Base-by-base conservation (phyloP, 129 eudicot genomes). In the Artemisia tridentata region DNA sequence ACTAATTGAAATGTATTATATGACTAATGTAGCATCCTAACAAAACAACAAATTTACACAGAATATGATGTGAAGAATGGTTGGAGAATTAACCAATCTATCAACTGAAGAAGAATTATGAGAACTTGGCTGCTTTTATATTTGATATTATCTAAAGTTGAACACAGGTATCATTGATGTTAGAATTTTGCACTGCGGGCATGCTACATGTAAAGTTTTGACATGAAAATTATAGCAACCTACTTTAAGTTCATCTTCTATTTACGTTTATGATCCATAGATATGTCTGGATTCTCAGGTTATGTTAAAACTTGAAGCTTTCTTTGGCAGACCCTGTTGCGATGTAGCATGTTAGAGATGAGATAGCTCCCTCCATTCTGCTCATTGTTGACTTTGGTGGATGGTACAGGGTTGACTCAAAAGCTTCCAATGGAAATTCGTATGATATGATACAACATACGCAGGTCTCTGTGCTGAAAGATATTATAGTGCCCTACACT, bases 301-400 rank as follows among this genome's bases (percentile, higher is more conserved):
- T 84, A 72, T 88, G 85, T 84, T 84, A 86, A 86, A 88, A 72
- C 86, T 88, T 92, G 89, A 87, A 86, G 96, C 90, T 83, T 89
- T 92, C 80, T 89, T 89, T 89, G 88, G 92, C 98, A 93, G 98
- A 93, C 92, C 98, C 98, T 74, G 92, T 93, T 82, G 96, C 98
- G 54, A 87, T 93, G 97, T 90, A 85, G 87, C 98, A 93, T 82
- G 84, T 93, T 53, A 87, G 75, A 83, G 90, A 77, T 12, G 98
- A 93, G 76, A 85, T 93, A 38, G 80, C 96, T 73, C 91, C 98
- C 11, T 86, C 96, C 11, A 65, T 93, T 56, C 89, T 93, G 75
- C 88, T 93, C 4, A 97, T 93, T 68, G 98, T 93, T 31, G 98
- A 93, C 80, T 93, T 93, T 80, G 97, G 98, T 66, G 98, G 98